Evolutionary conservation across 352 stramenopile species (phyloP).

Genomic region (Phytophthora citricola): DNA sequence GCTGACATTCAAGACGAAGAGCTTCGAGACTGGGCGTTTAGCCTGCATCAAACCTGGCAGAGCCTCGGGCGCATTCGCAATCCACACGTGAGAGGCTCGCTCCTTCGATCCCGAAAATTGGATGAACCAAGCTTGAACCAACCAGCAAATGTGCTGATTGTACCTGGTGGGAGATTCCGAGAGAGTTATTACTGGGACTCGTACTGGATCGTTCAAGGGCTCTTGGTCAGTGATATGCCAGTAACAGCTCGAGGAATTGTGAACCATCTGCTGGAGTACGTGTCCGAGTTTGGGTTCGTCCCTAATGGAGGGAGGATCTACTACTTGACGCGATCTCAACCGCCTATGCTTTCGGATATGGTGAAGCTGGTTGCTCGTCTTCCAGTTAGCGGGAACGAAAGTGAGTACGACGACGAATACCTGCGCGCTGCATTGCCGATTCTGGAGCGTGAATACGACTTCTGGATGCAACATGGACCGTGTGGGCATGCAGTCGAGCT

Average conservation of each 20-base stretch:
- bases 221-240: slow-evolving; percentile 86
- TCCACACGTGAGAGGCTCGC: slow-evolving; percentile 59
- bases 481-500: slow-evolving; percentile 70
- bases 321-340: slow-evolving; percentile 91
- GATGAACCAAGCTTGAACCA: slow-evolving; percentile 38
- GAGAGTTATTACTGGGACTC: slow-evolving; percentile 95
- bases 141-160: slow-evolving; percentile 76
- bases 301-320: slow-evolving; percentile 92
- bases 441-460: slow-evolving; percentile 83
- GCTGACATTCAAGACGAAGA: slow-evolving; percentile 55
- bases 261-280: slow-evolving; percentile 88
- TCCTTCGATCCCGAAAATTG: slow-evolving; percentile 54
- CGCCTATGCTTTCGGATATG: slow-evolving; percentile 91
- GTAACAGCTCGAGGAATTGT: slow-evolving; percentile 82
- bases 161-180: slow-evolving; percentile 91
- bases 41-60: slow-evolving; percentile 80
- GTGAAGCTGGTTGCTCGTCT: slow-evolving; percentile 62
- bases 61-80: slow-evolving; percentile 68
- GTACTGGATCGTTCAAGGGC: slow-evolving; percentile 92
- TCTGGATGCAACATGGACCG: slow-evolving; percentile 83
- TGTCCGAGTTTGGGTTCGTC: slow-evolving; percentile 87
- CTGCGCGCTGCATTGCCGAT: slow-evolving; percentile 60
- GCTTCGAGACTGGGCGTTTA: slow-evolving; percentile 68
- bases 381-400: slow-evolving; percentile 38
- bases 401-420: slow-evolving; percentile 64